Evolutionary conservation across 345 rosid species (phyloP), one percentile per base, ranked within the genome.

Genomic region (Fremontodendron californicum): DNA sequence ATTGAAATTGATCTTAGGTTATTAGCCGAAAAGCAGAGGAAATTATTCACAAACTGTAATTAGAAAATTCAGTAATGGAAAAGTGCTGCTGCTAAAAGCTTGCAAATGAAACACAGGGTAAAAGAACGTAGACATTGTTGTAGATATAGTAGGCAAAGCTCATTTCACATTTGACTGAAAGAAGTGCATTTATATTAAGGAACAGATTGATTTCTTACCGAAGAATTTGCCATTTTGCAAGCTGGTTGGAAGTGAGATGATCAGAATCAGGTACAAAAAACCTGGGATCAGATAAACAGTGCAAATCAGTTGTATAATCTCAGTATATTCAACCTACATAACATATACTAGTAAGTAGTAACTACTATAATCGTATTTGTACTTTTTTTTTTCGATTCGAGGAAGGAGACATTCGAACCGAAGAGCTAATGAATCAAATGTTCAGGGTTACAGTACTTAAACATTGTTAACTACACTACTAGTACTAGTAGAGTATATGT

Each of bases 141-240:
- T n/a, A 40, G 5, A 42, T 67, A 67, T 12, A 40, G 33, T 6
- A 7, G n/a, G 27, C 1, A 42, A 29, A 29, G 19, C 33, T 12
- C 11, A 15, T 54, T n/a, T 54, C 60, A n/a, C 13, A 18, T 18
- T 49, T 16, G 21, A 16, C 21, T 33, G 31, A 39, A 39, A 65
- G 49, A 37, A 64, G 46, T 8, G n/a, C n/a, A 8, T 19, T 65
- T 19, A 65, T n/a, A 31, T 61, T 29, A 61, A 62, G 21, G 11
- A 40, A n/a, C 48, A n/a, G 9, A 12, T 23, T 27, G 25, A 23
- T 68, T 43, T 42, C 72, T 68, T 68, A 68, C 72, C 18, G 37
- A 13, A 13, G 72, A 45, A 68, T 68, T 68, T 15, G 73, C 73
- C 73, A 68, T 68, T 49, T 68, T 27, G 55, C 23, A 68, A 68